Evolutionary conservation across 305 asterid species (phyloP), one percentile per base, ranked within the genome.

Genomic region (Fraxinus sp.): DNA sequence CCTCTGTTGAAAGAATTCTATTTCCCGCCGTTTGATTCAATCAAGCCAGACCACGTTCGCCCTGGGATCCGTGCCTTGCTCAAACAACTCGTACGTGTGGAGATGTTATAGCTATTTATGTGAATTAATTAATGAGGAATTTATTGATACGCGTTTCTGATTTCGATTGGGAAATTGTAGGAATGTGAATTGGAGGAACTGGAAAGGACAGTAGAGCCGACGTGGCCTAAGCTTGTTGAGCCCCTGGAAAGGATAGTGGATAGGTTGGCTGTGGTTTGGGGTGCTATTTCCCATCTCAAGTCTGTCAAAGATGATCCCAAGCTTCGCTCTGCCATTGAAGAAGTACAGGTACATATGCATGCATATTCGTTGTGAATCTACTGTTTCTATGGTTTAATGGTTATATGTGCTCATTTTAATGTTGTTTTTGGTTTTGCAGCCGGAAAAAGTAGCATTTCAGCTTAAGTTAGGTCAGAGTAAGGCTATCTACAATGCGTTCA

Each of bases 151-250:
- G 28, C 14, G 28, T 18, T 5, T 1, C 1, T 80, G 79, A 66
- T 62, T 80, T 79, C 71, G 78, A 62, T 78, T 84, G 78, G 3
- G 75, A 59, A 68, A 52, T 78, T 87, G 85, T 83, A 94, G 99
- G 96, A 90, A 13, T 86, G 85, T 81, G 96, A 95, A 62, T 88
- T 95, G 86, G 95, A 86, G 86, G 93, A 87, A 74, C 87, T 95
- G 90, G 99, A 94, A 93, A 91, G 81, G 83, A 93, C 93, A 7
- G 96, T 94, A 84, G 98, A 91, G 86, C 97, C 98, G 32, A 86
- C 95, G 4, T 95, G 99, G 99, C 85, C 97, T 35, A 95, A 95
- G 87, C 89, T 94, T 84, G 99, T 92, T 92, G 99, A 94, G 91
- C 99, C 98, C 49, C 87, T 95, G 84, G 99, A 95, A 91, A 92